Conservation (phyloP, 2,329 filamentous ascomycete species). For the Cercospora sp. region DNA sequence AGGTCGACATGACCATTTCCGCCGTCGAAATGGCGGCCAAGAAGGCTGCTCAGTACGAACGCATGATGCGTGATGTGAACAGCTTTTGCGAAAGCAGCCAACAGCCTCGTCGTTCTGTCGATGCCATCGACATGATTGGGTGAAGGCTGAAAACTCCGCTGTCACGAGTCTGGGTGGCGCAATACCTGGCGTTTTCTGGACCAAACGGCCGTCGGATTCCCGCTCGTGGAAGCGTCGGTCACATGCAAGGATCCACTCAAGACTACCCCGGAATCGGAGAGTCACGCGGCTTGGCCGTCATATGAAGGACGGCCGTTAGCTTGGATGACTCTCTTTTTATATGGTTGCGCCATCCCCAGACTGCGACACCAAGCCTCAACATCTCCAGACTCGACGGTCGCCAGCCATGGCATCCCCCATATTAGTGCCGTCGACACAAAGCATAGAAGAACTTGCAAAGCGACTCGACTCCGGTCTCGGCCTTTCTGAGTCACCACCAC, state of each 20-base stretch:
- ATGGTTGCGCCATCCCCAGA: constrained; percentile 2
- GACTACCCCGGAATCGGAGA: constrained; percentile 1
- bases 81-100: constrained; percentile 28
- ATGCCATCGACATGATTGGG: constrained; percentile 31
- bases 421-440: background rate
- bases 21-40: constrained; percentile 33
- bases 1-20: constrained; percentile 35
- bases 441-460: background rate
- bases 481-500: constrained; percentile 11
- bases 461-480: constrained; percentile 10
- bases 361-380: background rate
- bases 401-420: background rate
- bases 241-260: constrained; percentile 2
- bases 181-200: constrained; percentile 1
- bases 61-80: constrained; percentile 30
- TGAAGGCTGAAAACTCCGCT: constrained; percentile 16
- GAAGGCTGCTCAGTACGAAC: constrained; percentile 32
- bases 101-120: constrained; percentile 19
- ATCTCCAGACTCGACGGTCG: background rate
- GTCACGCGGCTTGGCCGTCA: constrained; percentile 5
- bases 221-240: constrained; percentile 1
- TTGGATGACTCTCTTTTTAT: constrained; percentile 4
- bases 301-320: background rate
- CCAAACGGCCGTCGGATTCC: background rate
- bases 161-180: constrained; percentile 1